Base-by-base conservation (phyloP, 2,329 filamentous ascomycete species). In the Aspergillus sp. region DNA sequence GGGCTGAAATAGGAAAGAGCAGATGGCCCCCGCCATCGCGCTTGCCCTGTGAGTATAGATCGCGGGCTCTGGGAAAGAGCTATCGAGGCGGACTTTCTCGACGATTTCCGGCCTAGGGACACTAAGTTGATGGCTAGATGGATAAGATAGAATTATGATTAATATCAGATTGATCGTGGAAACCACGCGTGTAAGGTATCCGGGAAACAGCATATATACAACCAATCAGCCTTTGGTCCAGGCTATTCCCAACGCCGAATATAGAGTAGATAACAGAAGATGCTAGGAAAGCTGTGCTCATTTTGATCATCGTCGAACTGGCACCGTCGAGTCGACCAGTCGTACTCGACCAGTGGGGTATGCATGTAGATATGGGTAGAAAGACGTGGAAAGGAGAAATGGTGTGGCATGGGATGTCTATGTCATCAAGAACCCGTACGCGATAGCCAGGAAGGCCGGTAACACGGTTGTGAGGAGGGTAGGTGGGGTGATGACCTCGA, bases 371-470 rank as follows among this genome's bases (percentile, higher is more conserved):
- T 3, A 6, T 27, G 17, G 25, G 44, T 15, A 41, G 25, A 52
- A 21, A 9, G 21, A 21, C 14, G 31, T 17, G 23, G 17, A 31
- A 19, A 21, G 31, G 33, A 21, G 33, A n/a, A 6, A 33, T 41
- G 9, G 33, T 8, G 19, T 35, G 8, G 37, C 9, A 35, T 14
- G 12, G 33, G 27, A 6, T n/a, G 7, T 40, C 11, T 51, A 56
- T 11, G 46, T 40, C 46, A 56, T 51, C 54, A 56, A 8, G 25
- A 46, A 14, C 21, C 47, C 54, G 46, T 50, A 56, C n/a, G 62
- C 27, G 19, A 56, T 57, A 9, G 61, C 64, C 54, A 74, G 39
- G 53, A 72, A 52, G 23, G 71, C 37, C 17, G 73, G 67, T 35
- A 71, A 55, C 11, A 71, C 11, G 3, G 58, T 60, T 21, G 69